phyloP scores from a whole-genome alignment of 2,329 filamentous ascomycete genomes.

The Cercospora zeina region DNA sequence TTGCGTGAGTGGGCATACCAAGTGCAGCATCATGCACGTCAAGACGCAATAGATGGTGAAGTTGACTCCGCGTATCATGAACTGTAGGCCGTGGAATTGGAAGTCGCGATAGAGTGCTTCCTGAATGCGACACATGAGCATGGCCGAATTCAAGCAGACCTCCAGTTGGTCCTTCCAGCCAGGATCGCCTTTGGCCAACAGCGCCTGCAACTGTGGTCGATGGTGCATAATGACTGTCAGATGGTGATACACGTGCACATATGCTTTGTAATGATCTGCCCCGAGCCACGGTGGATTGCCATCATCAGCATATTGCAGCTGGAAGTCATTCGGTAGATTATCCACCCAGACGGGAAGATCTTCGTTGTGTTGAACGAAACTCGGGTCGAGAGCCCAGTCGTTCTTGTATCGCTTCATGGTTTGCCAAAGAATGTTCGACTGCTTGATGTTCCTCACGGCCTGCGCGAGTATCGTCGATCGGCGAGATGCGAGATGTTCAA shows the following conservation, averaged over 20 bases:
- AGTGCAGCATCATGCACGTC: constrained; percentile 87
- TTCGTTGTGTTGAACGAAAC: constrained; percentile 76
- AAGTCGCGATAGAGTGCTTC: constrained; percentile 77
- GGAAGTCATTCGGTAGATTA: constrained; percentile 75
- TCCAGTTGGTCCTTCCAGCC: constrained; percentile 88
- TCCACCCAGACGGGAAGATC: constrained; percentile 73
- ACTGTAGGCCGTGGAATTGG: constrained; percentile 77
- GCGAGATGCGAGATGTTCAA: constrained; percentile 74
- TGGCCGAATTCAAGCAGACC: constrained; percentile 80
- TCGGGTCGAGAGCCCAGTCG: constrained; percentile 84
- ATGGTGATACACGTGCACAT: constrained; percentile 86
- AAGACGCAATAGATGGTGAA: constrained; percentile 92
- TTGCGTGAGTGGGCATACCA: constrained; percentile 61
- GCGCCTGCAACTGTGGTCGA: constrained; percentile 74
- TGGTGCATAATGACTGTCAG: constrained; percentile 83
- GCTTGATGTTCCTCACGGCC: constrained; percentile 73
- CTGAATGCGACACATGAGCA: constrained; percentile 80
- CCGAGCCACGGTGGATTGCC: constrained; percentile 76
- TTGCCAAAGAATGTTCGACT: constrained; percentile 73
- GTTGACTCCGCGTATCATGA: constrained; percentile 91
- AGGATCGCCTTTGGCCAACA: constrained; percentile 74
- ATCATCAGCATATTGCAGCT: constrained; percentile 74
- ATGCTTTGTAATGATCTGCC: constrained; percentile 82
- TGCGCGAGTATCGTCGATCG: constrained; percentile 81
- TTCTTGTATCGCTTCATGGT: constrained; percentile 72